Percentiles rank a stretch among this genome's conserved stretches.
These are phyloP conservation scores for Echinochloa phyllopogon DNA, from an alignment of 176 grass and related monocot species.

Conservation along the genomic window DNA sequence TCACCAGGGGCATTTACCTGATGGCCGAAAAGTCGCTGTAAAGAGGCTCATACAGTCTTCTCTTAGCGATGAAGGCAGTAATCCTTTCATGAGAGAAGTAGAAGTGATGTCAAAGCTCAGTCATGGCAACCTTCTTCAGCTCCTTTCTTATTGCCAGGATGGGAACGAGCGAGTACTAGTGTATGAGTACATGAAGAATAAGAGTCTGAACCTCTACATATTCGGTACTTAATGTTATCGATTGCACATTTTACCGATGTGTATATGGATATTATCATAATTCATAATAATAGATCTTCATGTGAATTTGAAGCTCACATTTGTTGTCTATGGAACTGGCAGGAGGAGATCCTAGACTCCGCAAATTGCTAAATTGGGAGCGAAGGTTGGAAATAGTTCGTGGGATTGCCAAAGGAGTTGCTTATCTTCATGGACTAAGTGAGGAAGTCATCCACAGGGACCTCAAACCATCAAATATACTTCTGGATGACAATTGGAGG, in stretches of 20 bases:
- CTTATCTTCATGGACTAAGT: conserved; percentile 41
- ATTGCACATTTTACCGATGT: neutral
- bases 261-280: neutral
- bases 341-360: neutral
- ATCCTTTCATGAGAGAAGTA: conserved; percentile 36
- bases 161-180: conserved; percentile 11
- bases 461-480: conserved; percentile 40
- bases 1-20: conserved; percentile 19
- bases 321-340: neutral
- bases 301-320: neutral
- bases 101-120: conserved; percentile 36
- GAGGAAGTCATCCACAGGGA: conserved; percentile 46
- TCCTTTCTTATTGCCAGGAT: conserved; percentile 39
- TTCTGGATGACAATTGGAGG: conserved; percentile 33
- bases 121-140: conserved; percentile 17
- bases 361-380: conserved; percentile 19
- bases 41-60: conserved; percentile 15
- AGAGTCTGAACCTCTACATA: conserved; percentile 30
- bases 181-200: conserved; percentile 38
- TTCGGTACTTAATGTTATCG: conserved; percentile 25
- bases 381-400: conserved; percentile 26
- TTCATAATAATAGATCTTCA: neutral
- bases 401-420: conserved; percentile 14
- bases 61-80: neutral
- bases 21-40: conserved; percentile 26